Conservation (phyloP, 2,329 filamentous ascomycete genomes). For the Botrytis hyacinthi region DNA sequence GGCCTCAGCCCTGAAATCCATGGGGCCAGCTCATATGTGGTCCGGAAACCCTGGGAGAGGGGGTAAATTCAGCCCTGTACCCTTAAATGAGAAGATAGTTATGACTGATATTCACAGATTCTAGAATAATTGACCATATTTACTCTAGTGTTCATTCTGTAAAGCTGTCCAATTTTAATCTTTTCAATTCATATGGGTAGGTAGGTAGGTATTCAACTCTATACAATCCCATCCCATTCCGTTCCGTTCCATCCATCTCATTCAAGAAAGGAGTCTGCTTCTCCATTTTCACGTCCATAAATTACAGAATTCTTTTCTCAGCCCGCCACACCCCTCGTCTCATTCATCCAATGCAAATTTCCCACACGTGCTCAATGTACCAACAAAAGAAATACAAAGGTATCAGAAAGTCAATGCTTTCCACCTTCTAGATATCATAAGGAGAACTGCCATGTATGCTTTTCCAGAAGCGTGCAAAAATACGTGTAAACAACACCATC, state of each 20-base stretch:
- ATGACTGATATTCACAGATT: not conserved
- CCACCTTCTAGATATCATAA: slow-evolving; percentile 18
- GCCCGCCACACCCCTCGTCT: not conserved
- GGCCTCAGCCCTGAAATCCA: not conserved
- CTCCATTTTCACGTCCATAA: not conserved
- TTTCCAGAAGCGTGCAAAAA: slow-evolving; percentile 7
- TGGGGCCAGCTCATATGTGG: not conserved
- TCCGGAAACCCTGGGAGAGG: not conserved
- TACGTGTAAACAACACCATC: not conserved
- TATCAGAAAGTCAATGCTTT: not conserved
- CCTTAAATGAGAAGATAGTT: not conserved
- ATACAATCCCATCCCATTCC: not conserved
- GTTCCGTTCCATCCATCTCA: not conserved
- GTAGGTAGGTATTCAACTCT: slow-evolving; percentile 3
- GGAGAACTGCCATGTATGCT: slow-evolving; percentile 21
- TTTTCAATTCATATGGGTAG: not conserved
- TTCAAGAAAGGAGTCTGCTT: not conserved
- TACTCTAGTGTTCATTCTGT: not conserved
- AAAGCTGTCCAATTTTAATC: not conserved
- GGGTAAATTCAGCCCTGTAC: not conserved
- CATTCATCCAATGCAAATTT: not conserved
- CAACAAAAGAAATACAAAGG: slow-evolving; percentile 7
- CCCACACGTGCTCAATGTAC: not conserved
- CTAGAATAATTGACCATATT: not conserved
- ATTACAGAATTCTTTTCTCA: slow-evolving; percentile 18